Percentiles rank a stretch among this genome's conserved stretches.
These are phyloP conservation scores for Neurospora cerealis DNA, from an alignment of 495 filamentous ascomycete genomes.

Conservation along the genomic window DNA sequence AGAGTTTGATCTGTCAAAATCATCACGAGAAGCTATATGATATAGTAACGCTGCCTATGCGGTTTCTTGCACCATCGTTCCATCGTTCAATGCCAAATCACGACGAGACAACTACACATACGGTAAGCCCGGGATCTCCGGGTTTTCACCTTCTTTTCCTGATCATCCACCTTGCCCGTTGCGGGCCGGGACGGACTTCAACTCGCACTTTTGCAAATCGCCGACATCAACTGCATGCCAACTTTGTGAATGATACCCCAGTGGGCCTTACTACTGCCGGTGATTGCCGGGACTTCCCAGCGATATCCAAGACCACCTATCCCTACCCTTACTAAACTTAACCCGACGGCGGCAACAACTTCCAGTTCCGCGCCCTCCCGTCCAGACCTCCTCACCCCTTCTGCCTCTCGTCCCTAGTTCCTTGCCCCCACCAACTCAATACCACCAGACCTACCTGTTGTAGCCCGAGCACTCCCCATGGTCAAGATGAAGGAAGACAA, in stretches of 20 bases:
- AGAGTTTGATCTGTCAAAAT: background rate
- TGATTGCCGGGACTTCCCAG: background rate
- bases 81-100: background rate
- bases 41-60: background rate
- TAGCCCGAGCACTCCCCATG: background rate
- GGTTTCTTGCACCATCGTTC: background rate
- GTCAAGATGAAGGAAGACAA: background rate
- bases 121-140: background rate
- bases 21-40: background rate
- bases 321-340: background rate
- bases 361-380: background rate
- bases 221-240: background rate
- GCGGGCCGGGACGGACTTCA: background rate
- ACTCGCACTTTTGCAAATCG: background rate
- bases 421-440: background rate
- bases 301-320: background rate
- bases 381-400: background rate
- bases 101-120: background rate
- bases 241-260: background rate
- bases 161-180: background rate
- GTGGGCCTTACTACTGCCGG: background rate
- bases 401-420: background rate
- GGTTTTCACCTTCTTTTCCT: background rate
- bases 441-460: background rate
- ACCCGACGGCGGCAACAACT: background rate